Conservation (phyloP, 805 yeast genomes). For the Sugiyamaella mastotermitis region DNA sequence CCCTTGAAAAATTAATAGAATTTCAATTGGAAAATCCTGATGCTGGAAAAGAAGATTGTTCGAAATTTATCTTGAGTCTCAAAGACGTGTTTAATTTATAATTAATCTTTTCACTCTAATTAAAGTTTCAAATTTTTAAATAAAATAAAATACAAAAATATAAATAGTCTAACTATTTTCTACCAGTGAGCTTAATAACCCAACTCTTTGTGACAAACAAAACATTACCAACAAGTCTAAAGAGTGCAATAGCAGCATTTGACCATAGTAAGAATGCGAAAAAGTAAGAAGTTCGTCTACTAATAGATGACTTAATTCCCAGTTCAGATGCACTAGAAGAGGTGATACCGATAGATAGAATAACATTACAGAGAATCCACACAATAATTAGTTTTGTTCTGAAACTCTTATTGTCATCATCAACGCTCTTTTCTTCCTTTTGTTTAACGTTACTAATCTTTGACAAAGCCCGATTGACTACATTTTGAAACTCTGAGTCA, state of each 20-base stretch:
- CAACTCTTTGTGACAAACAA: conserved; percentile 36
- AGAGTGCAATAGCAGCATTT: conserved; percentile 54
- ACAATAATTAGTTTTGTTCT: conserved; percentile 34
- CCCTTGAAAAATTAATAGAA: conserved; percentile 48
- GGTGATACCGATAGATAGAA: conserved; percentile 33
- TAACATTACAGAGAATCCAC: conserved; percentile 36
- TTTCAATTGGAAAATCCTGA: conserved; percentile 80
- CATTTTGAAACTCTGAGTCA: conserved; percentile 43
- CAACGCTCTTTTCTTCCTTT: conserved; percentile 21
- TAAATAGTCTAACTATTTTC: too few species aligned
- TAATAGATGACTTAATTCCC: conserved; percentile 35
- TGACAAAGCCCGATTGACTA: conserved; percentile 46
- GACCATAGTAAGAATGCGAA: conserved; percentile 51
- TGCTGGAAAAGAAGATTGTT: conserved; percentile 47
- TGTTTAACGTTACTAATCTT: conserved; percentile 39
- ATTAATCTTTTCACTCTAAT: background rate
- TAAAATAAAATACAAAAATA: too few species aligned
- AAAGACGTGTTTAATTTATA: too few species aligned
- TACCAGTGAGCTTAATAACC: conserved; percentile 14
- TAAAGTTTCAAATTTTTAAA: too few species aligned
- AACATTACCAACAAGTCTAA: conserved; percentile 50
- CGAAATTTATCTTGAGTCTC: conserved; percentile 33
- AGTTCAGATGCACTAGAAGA: conserved; percentile 30
- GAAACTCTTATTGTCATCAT: conserved; percentile 36
- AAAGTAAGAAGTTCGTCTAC: conserved; percentile 32